Base-by-base conservation (phyloP, 768 basidiomycete genomes). In the Collybia sp. region DNA sequence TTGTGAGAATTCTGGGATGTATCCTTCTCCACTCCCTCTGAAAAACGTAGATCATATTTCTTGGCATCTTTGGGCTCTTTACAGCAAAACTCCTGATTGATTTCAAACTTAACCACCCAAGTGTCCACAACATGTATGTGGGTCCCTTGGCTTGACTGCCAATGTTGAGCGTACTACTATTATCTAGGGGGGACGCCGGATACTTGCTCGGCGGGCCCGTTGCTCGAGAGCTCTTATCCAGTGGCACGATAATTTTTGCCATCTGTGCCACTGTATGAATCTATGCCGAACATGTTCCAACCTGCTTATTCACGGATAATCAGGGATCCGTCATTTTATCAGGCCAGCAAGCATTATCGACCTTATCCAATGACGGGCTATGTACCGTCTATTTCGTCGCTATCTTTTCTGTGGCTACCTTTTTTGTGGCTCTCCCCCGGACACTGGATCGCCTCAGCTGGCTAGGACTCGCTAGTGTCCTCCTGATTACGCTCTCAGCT, bases 101-200 rank as follows among this genome's bases (percentile, higher is more conserved):
- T 60, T 79, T 79, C 66, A 79, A 79, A 56, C 53, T 79, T 25
- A 77, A 76, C 46, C 77, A 79, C 53, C 76, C 73, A 0, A 61
- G 68, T 19, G 76, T 78, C 5, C 77, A 79, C 49, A 77, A 66
- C 46, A 78, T 79, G 75, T 76, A 50, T 20, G 59, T 40, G 34
- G 17, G 25, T 8, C 8, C 42, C 12, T 32, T n/a, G 3, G 30
- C 6, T 15, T 31, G 34, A 16, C 19, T 17, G 13, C 2, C 13
- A 4, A 11, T 16, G 5, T 30, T 45, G 10, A 43, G 33, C 11
- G 45, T 10, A 43, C 40, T 12, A n/a, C 5, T n/a, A n/a, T 12
- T 47, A 25, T 37, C 13, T 37, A 63, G 58, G 76, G 76, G 77
- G 19, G 77, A 79, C 49, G 75, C 77, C 11, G 77, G 76, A 2